phyloP scores from a whole-genome alignment of 169 alveolate species.

The Gregarina niphandrodes region DNA sequence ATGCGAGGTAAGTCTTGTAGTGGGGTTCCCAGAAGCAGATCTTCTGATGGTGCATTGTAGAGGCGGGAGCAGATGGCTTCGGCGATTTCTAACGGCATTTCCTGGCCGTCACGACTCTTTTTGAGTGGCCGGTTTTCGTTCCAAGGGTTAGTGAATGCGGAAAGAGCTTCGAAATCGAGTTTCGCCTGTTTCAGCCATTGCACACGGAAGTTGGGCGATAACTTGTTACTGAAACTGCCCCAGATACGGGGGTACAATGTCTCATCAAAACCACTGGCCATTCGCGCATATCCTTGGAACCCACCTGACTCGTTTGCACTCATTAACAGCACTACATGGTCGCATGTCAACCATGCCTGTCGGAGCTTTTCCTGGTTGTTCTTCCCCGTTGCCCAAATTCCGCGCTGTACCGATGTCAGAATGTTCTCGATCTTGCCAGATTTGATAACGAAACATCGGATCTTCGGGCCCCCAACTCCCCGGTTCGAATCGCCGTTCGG shows the following conservation, averaged over 20 bases:
- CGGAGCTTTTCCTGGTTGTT: conserved; percentile 25
- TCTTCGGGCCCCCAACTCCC: conserved; percentile 6
- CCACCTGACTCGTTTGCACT: conserved; percentile 53
- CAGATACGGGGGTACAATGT: conserved; percentile 34
- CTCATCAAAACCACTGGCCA: conserved; percentile 31
- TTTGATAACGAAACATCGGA: conserved; percentile 35
- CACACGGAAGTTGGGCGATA: conserved; percentile 47
- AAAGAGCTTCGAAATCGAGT: conserved; percentile 35
- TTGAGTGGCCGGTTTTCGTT: conserved; percentile 39
- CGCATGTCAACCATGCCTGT: conserved; percentile 22
- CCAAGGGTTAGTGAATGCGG: conserved; percentile 33
- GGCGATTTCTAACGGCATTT: conserved; percentile 33
- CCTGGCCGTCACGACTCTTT: conserved; percentile 48
- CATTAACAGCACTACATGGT: conserved; percentile 36
- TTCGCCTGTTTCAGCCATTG: conserved; percentile 43
- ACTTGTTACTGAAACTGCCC: conserved; percentile 32
- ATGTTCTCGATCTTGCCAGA: conserved; percentile 35
- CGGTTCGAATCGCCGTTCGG: neutral
- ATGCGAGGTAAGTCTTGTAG: neutral
- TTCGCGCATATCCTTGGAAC: conserved; percentile 43
- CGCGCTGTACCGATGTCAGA: conserved; percentile 31
- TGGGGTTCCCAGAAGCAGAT: conserved; percentile 6
- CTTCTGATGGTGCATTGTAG: conserved; percentile 5
- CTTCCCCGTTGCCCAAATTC: conserved; percentile 46
- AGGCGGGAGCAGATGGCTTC: conserved; percentile 21